phyloP scores from a whole-genome alignment of 1,139 yeast genomes.

The Pichia kudriavzevii region DNA sequence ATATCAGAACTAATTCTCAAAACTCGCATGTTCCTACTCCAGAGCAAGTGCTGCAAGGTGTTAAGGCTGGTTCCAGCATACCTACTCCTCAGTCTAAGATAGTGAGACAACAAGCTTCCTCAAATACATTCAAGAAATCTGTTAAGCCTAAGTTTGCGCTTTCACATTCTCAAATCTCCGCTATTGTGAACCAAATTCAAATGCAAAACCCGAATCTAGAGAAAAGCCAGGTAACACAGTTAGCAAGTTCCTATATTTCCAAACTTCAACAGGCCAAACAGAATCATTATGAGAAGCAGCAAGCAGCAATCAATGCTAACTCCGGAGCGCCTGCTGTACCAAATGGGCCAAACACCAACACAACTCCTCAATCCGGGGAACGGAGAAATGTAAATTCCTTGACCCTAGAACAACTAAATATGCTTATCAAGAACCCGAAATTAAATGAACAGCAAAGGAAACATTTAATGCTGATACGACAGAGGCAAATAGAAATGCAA shows the following conservation, averaged over 20 bases:
- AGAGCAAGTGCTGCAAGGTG: slow-evolving; percentile 22
- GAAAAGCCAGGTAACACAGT: slow-evolving; percentile 63
- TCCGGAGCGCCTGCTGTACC: slow-evolving; percentile 19
- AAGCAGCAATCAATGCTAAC: slow-evolving; percentile 14
- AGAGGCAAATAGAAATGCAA: slow-evolving; percentile 13
- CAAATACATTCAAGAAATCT: slow-evolving; percentile 18
- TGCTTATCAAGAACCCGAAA: slow-evolving; percentile 14
- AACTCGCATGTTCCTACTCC: slow-evolving; percentile 23
- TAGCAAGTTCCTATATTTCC: slow-evolving; percentile 66
- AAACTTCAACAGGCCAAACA: slow-evolving; percentile 37
- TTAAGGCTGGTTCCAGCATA: slow-evolving; percentile 4
- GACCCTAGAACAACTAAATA: slow-evolving; percentile 13
- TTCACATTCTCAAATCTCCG: slow-evolving; percentile 61
- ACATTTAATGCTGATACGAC: slow-evolving; percentile 13
- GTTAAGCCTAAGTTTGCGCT: slow-evolving; percentile 31
- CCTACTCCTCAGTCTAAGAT: slow-evolving; percentile 12
- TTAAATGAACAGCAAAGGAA: slow-evolving; percentile 13
- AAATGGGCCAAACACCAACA: slow-evolving; percentile 16
- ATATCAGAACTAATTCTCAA: slow-evolving; percentile 6
- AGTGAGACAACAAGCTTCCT: slow-evolving; percentile 6
- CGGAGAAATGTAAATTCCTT: slow-evolving; percentile 7
- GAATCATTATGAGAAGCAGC: slow-evolving; percentile 13
- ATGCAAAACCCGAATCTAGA: slow-evolving; percentile 61
- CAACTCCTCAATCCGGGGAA: slow-evolving; percentile 1
- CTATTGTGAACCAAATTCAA: slow-evolving; percentile 61